Evolutionary conservation across 768 basidiomycete species (phyloP), one percentile per base, ranked within the genome.

Genomic region (Clathrus columnatus): DNA sequence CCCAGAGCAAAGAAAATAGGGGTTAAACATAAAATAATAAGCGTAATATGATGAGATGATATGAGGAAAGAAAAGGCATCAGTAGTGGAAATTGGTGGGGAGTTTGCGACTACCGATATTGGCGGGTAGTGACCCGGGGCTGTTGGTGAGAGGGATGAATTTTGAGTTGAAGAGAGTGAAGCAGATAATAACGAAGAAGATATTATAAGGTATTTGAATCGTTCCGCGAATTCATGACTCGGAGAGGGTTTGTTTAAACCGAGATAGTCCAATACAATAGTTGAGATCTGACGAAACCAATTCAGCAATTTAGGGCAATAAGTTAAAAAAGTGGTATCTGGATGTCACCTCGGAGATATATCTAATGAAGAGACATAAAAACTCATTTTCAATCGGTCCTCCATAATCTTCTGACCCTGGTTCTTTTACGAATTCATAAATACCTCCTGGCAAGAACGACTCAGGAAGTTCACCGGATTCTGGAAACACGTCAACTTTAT

Each of bases 161-260:
- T 60, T 68, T 45, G 51, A 44, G 48, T 66, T 6, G 77, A 60
- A 41, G 81, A 63, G 54, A 83, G 72, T 51, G 79, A 71, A 2
- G 80, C 67, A 2, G 85, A 79, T n/a, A 90, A 75, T 7, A 90
- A 72, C 7, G 86, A 81, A 2, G 87, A 89, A 3, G 87, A 87
- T 57, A 90, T 88, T 3, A 90, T 79, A 57, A 80, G 81, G 75
- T 89, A 90, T 66, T 89, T 89, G 79, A 91, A 89, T 42, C 78
- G 83, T 68, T 91, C 87, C 7, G 80, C 78, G 61, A 88, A 85
- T 18, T 76, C 73, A 59, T 69, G 76, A 3, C 73, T 18, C 17
- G 32, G 48, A 43, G 49, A 45, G 5, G 32, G 49, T 32, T 26
- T 51, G 20, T 41, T 21, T 7, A 44, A 20, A 66, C 5, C 71